Evolutionary conservation across 2,329 filamentous ascomycete genomes (phyloP), one percentile per base, ranked within the genome.

Genomic region (Trichoderma arundinaceum): DNA sequence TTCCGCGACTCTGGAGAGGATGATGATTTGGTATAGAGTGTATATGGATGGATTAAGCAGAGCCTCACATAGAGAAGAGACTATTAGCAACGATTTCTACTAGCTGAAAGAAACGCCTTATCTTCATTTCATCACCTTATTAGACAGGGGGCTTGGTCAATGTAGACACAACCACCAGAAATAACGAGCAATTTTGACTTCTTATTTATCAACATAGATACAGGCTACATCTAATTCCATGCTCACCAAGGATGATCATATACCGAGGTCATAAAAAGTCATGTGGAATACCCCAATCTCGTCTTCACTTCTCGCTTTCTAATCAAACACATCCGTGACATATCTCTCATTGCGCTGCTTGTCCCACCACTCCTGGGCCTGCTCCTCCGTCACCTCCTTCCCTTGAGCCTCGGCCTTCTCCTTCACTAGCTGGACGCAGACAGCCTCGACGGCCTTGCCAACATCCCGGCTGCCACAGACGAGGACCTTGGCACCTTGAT

Each of bases 321-420:
- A 86, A 68, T 86, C 83, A 78, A 88, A 89, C 13, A 89, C 86
- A 76, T 89, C 86, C 3, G 82, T 85, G 15, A 84, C 83, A 69
- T 84, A 88, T 32, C 86, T 76, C 74, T 84, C 82, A 64, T 88
- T 87, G 66, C 81, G 74, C 59, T 82, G 70, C 35, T 75, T 77
- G 39, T 84, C 81, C 70, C 84, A 84, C 82, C 81, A 85, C 65
- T 75, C 75, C 62, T 74, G 72, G 0, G 79, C 78, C 64, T 77
- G 75, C 64, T 82, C 80, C 35, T 80, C 75, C 1, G 71, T 75
- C 1, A 77, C 67, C 51, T 76, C 74, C 7, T 73, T 73, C 10
- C 72, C 70, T 33, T 72, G 72, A 66, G 74, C 74, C 67, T 70
- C 69, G 61, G 72, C 72, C 12, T 69, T 71, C 59, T 78, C 76